A percentile compares a stretch with the other conserved stretches of the same genome.
phyloP scores from a whole-genome alignment of 2,329 filamentous ascomycete species.

The Fusarium decemcellulare region DNA sequence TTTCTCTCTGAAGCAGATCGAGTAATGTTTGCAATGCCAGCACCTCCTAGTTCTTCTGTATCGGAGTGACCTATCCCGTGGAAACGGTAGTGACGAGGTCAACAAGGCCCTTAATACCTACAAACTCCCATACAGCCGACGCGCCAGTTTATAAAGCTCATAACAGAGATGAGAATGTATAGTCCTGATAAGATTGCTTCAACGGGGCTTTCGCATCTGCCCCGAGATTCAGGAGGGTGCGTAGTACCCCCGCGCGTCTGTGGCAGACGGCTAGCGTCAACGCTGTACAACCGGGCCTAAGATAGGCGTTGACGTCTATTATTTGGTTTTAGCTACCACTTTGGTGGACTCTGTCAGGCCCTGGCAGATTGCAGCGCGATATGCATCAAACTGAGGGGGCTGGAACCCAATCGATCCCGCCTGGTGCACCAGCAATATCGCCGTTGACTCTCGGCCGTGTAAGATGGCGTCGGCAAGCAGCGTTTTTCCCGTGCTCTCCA shows the following conservation, averaged over 20 bases:
- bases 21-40: neutral
- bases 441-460: neutral
- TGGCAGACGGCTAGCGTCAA: neutral
- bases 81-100: slow-evolving; percentile 1
- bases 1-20: neutral
- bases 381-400: neutral
- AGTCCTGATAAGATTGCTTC: neutral
- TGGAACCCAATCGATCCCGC: neutral
- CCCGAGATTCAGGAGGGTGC: neutral
- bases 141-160: neutral
- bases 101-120: neutral
- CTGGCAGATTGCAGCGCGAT: neutral
- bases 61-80: neutral
- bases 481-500: neutral
- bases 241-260: neutral
- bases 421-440: slow-evolving; percentile 2
- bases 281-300: slow-evolving; percentile 4
- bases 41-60: slow-evolving; percentile 1
- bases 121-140: neutral
- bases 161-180: slow-evolving; percentile 3
- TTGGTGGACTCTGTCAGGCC: neutral
- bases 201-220: neutral
- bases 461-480: slow-evolving; percentile 4
- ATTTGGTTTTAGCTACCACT: neutral
- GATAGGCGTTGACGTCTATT: slow-evolving; percentile 3